phyloP scores from a whole-genome alignment of 176 grass and related monocot genomes.

The Aegilops speltoides region DNA sequence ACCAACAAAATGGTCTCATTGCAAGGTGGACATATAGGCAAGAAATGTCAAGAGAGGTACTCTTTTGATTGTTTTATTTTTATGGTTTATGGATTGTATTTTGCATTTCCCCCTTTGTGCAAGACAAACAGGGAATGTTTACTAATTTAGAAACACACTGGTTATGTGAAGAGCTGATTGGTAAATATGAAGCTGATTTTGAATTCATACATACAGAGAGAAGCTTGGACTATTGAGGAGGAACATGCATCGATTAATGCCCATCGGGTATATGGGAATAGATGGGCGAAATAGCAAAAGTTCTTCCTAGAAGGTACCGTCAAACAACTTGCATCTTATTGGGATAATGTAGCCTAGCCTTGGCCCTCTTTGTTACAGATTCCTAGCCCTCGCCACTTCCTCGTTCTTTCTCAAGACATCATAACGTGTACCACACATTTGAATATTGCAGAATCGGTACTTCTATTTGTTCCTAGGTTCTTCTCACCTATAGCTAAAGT shows the following conservation, averaged over 20 bases:
- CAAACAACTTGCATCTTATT: too few species aligned
- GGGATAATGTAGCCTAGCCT: too few species aligned
- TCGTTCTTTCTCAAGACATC: conserved; percentile 33
- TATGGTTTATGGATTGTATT: not conserved
- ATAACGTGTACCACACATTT: conserved; percentile 25
- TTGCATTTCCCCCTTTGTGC: not conserved
- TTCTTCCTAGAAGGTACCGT: too few species aligned
- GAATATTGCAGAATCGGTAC: conserved; percentile 14
- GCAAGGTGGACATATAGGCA: too few species aligned
- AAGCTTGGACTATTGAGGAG: conserved; percentile 87
- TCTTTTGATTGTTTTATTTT: too few species aligned
- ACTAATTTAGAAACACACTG: not conserved
- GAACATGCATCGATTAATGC: conserved; percentile 72
- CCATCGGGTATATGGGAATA: conserved; percentile 56
- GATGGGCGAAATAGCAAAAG: too few species aligned
- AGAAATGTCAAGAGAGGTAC: too few species aligned
- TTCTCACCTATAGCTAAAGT: too few species aligned
- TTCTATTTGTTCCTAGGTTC: not conserved
- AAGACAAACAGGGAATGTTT: not conserved
- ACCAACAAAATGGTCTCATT: too few species aligned
- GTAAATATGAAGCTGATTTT: not conserved
- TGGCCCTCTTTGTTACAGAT: conserved; percentile 47
- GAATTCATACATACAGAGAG: conserved; percentile 58
- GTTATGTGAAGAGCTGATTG: not conserved
- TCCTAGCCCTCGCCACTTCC: conserved; percentile 35